Evolutionary conservation across 805 yeast genomes (phyloP).

Genomic region (Candida piceae): DNA sequence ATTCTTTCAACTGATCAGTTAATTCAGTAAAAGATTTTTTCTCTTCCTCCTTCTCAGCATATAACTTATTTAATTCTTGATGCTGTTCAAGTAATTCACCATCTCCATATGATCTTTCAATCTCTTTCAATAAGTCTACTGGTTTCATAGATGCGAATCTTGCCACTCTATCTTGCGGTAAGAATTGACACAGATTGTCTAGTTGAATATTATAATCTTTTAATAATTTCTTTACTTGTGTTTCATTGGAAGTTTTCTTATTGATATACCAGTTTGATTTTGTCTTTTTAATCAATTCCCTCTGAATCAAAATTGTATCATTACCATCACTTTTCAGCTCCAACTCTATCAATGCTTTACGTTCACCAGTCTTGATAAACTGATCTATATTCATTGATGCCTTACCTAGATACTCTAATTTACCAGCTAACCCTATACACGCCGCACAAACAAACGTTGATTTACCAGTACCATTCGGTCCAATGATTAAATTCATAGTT

Average conservation of each 20-base stretch:
- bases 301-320: slow-evolving; percentile 33
- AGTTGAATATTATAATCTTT: slow-evolving; percentile 66
- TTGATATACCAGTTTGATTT: slow-evolving; percentile 54
- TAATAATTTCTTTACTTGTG: slow-evolving; percentile 40
- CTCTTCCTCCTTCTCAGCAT: slow-evolving; percentile 33
- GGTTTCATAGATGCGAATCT: slow-evolving; percentile 82
- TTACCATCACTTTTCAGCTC: slow-evolving; percentile 40
- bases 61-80: slow-evolving; percentile 47
- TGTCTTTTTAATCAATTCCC: slow-evolving; percentile 39
- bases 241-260: slow-evolving; percentile 35
- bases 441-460: slow-evolving; percentile 90
- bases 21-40: slow-evolving; percentile 26
- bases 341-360: slow-evolving; percentile 42
- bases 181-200: slow-evolving; percentile 87
- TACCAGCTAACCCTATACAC: slow-evolving; percentile 84
- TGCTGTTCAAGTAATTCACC: slow-evolving; percentile 55
- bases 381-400: slow-evolving; percentile 52
- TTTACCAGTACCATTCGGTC: slow-evolving; percentile 91
- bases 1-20: slow-evolving; percentile 27
- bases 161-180: slow-evolving; percentile 94
- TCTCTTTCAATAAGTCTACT: slow-evolving; percentile 66
- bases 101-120: slow-evolving; percentile 73
- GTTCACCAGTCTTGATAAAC: slow-evolving; percentile 68
- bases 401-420: slow-evolving; percentile 66
- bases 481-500: slow-evolving; percentile 82